Percentiles rank a stretch among this genome's conserved stretches.
Evolutionary conservation across 768 basidiomycete species (phyloP).

Genomic region (Psilocybe tampanensis): DNA sequence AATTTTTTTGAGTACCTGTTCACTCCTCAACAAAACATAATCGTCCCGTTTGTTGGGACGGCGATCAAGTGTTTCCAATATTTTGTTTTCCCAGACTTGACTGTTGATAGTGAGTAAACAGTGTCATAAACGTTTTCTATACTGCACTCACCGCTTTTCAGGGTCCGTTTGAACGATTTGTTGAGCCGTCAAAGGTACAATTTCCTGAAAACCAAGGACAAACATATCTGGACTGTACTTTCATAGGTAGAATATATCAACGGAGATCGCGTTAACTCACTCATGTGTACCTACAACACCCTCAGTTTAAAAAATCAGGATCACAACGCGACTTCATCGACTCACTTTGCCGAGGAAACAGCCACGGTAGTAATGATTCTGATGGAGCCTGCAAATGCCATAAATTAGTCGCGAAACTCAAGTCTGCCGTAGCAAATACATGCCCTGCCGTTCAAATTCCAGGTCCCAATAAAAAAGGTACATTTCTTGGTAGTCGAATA

Average conservation of each 20-base stretch:
- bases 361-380: conserved; percentile 86
- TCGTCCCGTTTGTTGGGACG: conserved; percentile 67
- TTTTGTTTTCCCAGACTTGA: conserved; percentile 82
- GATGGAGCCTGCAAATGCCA: conserved; percentile 55
- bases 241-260: conserved; percentile 6
- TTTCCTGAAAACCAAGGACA: conserved; percentile 93
- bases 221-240: conserved; percentile 80
- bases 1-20: conserved; percentile 62
- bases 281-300: conserved; percentile 40
- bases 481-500: conserved; percentile 80
- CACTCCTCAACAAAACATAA: conserved; percentile 88
- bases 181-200: conserved; percentile 96
- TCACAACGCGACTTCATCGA: conserved; percentile 10
- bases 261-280: conserved; percentile 38
- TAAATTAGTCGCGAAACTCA: conserved; percentile 1
- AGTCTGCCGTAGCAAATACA: conserved; percentile 17
- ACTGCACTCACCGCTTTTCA: conserved; percentile 68
- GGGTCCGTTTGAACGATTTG: conserved; percentile 97
- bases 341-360: conserved; percentile 84
- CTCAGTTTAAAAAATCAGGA: conserved; percentile 18
- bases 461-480: conserved; percentile 86
- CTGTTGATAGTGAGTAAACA: conserved; percentile 41
- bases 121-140: background rate
- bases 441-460: conserved; percentile 94
- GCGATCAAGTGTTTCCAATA: conserved; percentile 76